Evolutionary conservation across 805 yeast genomes (phyloP), one percentile per base, ranked within the genome.

Genomic region (Kazachstania psychrophila): DNA sequence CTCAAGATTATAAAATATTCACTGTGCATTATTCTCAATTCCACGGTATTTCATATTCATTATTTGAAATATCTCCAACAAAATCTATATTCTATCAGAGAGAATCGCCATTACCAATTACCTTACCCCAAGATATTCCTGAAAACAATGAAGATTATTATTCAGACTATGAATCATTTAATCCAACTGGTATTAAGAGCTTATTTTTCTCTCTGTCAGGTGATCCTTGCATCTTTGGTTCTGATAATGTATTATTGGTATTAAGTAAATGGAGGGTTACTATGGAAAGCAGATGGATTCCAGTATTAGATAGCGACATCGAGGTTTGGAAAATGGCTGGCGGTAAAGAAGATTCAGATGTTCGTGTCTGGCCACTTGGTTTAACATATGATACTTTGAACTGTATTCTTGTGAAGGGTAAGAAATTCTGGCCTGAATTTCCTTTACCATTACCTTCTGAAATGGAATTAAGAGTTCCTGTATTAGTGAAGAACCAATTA

Each of bases 341-440:
- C 26, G 79, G 79, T 48, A 54, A 53, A 33, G 47, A 49, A 6
- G 23, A 42, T 12, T 70, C 70, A 35, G 71, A 73, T 41, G 75
- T 85, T 58, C 69, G 70, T 37, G 78, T 80, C 46, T 87, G 96
- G 96, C 96, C 96, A 16, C 64, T 89, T 36, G 95, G 95, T 2
- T 60, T 84, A 25, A 72, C 75, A 40, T 70, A 69, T 34, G 87
- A 82, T 41, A 73, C 76, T 41, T 71, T 87, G 48, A 75, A 73
- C 45, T 84, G 94, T 58, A 69, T 86, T 36, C 69, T 85, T 15
- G 71, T 85, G 42, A 81, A 83, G 58, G 88, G 87, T 16, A 65
- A 66, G 4, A 58, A 57, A 31, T 64, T 65, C 23, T 79, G 79
- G 59, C 96, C 96, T 1, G 73, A 76, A 3, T 77, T 85, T 51